phyloP scores from a whole-genome alignment of 768 basidiomycete species.

The Trametes cubensis region DNA sequence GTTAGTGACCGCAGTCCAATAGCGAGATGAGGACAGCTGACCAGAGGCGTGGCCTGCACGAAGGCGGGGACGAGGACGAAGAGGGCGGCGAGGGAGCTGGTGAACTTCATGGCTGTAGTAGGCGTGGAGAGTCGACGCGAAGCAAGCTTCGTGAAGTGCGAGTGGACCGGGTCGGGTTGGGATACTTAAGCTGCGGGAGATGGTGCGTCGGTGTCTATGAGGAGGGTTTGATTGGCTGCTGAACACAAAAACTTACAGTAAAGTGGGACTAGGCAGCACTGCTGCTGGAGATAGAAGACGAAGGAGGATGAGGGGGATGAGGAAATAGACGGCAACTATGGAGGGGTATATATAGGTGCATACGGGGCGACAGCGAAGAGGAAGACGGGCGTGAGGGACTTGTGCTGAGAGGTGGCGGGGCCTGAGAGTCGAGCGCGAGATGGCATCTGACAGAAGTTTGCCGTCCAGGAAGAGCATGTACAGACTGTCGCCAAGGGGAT shows the following conservation, averaged over 20 bases:
- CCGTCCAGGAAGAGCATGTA: constrained; percentile 8
- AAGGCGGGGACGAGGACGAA: constrained; percentile 44
- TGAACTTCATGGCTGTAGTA: constrained; percentile 53
- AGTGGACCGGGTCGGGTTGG: constrained; percentile 30
- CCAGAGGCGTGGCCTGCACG: constrained; percentile 33
- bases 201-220: no score
- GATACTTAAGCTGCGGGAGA: constrained; percentile 23
- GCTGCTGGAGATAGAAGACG: constrained; percentile 44
- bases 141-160: constrained; percentile 29
- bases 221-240: no score
- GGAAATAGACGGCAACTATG: constrained; percentile 22
- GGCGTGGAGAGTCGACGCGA: constrained; percentile 29
- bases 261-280: constrained; percentile 48
- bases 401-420: background rate
- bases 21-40: constrained; percentile 15
- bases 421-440: background rate
- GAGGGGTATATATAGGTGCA: constrained; percentile 28
- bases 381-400: background rate
- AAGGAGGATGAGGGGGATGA: constrained; percentile 29
- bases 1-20: constrained; percentile 1
- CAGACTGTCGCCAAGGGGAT: constrained; percentile 22
- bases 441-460: background rate
- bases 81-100: constrained; percentile 42
- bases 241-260: constrained; percentile 33
- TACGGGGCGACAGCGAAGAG: constrained; percentile 11